A percentile compares a stretch with the other conserved stretches of the same genome.
These are phyloP conservation scores for Bodo saltans DNA, from an alignment of 78 protist genomes.

Conservation along the genomic window DNA sequence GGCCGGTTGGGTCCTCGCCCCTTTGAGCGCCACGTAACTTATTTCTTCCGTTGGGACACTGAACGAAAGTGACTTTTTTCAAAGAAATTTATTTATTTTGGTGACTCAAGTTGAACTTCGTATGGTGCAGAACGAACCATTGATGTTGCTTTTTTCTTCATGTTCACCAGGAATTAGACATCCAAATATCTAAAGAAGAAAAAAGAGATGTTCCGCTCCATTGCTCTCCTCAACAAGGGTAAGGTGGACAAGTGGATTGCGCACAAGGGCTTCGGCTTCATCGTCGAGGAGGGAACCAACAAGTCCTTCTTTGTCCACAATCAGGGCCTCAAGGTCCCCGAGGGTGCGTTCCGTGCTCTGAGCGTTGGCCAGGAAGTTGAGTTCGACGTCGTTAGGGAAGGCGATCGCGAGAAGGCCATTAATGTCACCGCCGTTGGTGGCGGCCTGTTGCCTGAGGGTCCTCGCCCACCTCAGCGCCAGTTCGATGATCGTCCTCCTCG, in stretches of 20 bases:
- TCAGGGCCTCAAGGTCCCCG: background rate
- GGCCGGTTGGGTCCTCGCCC: no score
- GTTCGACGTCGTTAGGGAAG: background rate
- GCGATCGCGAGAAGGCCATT: background rate
- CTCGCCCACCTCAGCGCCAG: background rate
- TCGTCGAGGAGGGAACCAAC: background rate
- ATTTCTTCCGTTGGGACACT: no score
- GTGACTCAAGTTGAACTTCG: no score
- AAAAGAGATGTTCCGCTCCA: no score
- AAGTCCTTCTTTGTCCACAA: background rate
- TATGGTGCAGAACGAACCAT: no score
- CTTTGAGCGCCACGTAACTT: no score
- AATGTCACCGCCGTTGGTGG: background rate
- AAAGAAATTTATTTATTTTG: no score
- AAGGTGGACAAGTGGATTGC: constrained; percentile 1
- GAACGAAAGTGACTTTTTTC: no score
- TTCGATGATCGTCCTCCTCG: background rate
- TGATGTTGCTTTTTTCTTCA: no score
- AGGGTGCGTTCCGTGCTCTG: background rate
- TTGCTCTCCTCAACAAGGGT: background rate
- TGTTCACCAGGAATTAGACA: no score
- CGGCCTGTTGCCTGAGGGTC: background rate
- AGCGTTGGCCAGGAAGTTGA: background rate
- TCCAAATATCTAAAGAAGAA: no score
- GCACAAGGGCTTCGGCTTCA: constrained; percentile 13